phyloP scores from a whole-genome alignment of 768 basidiomycete genomes.

The Amanita exitialis region DNA sequence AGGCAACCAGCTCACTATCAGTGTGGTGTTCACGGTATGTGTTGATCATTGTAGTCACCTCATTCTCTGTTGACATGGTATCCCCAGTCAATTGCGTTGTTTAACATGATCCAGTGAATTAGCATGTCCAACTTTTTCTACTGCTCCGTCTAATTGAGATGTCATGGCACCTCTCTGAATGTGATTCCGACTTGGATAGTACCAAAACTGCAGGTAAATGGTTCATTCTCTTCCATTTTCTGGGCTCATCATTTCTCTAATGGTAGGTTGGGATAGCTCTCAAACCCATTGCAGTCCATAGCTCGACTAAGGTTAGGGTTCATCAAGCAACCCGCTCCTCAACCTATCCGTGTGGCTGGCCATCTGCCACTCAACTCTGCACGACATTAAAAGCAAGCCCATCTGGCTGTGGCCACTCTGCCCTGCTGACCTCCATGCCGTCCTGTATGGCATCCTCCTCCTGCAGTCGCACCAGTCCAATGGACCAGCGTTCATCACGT shows the following conservation, averaged over 20 bases:
- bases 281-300: slow-evolving; percentile 58
- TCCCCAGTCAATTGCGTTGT: slow-evolving; percentile 65
- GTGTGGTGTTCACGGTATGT: too few relatives aligned
- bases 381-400: too few relatives aligned
- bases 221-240: background rate
- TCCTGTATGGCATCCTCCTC: background rate
- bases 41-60: too few relatives aligned
- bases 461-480: background rate
- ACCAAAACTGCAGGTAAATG: slow-evolving; percentile 53
- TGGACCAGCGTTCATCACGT: background rate
- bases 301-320: slow-evolving; percentile 58
- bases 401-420: background rate
- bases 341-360: too few relatives aligned
- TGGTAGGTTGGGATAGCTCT: slow-evolving; percentile 52
- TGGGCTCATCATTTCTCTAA: background rate
- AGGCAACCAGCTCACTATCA: background rate
- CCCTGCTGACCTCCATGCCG: background rate
- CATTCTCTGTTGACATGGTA: background rate
- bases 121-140: background rate
- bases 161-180: slow-evolving; percentile 57
- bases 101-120: slow-evolving; percentile 71
- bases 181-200: slow-evolving; percentile 76
- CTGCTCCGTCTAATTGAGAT: background rate
- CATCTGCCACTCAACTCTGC: too few relatives aligned
- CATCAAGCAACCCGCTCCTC: slow-evolving; percentile 44